Evolutionary conservation across 2,329 filamentous ascomycete species (phyloP).

Genomic region (Lachnellula occidentalis): DNA sequence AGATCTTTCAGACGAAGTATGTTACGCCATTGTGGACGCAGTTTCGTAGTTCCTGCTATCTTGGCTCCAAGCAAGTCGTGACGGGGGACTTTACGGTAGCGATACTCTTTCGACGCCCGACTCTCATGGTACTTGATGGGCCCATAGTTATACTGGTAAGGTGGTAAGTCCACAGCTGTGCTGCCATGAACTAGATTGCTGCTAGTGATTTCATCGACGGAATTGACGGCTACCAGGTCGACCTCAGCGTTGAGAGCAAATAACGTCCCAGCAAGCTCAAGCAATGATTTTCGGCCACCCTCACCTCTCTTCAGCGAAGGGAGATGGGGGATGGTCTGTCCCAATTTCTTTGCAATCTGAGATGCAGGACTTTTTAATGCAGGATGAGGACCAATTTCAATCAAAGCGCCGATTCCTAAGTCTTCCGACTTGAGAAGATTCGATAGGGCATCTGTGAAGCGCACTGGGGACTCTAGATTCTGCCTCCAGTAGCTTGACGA

Average conservation of each 20-base stretch:
- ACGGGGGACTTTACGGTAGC: conserved; percentile 29
- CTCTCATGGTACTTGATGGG: conserved; percentile 38
- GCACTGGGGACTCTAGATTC: conserved; percentile 4
- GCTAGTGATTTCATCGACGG: not conserved
- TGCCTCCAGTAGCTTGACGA: not conserved
- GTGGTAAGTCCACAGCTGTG: conserved; percentile 27
- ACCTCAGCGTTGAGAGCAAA: not conserved
- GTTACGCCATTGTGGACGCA: no score
- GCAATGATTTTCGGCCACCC: not conserved
- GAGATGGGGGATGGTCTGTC: not conserved
- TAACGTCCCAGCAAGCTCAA: conserved; percentile 2
- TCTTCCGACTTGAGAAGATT: not conserved
- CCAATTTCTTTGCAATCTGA: not conserved
- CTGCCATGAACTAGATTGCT: not conserved
- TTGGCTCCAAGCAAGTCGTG: conserved; percentile 35
- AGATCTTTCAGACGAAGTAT: no score
- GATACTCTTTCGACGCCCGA: conserved; percentile 41
- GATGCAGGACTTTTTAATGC: conserved; percentile 1
- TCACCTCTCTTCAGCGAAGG: not conserved
- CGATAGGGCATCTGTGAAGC: conserved; percentile 2
- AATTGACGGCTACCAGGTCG: not conserved
- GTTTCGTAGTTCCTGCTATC: no score
- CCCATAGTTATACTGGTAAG: conserved; percentile 45
- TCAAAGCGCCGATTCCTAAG: not conserved
- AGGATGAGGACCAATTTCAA: conserved; percentile 11